These are phyloP conservation scores for Leptomonas pyrrhocoris DNA, from an alignment of 208 protist genomes.

Conservation along the genomic window DNA sequence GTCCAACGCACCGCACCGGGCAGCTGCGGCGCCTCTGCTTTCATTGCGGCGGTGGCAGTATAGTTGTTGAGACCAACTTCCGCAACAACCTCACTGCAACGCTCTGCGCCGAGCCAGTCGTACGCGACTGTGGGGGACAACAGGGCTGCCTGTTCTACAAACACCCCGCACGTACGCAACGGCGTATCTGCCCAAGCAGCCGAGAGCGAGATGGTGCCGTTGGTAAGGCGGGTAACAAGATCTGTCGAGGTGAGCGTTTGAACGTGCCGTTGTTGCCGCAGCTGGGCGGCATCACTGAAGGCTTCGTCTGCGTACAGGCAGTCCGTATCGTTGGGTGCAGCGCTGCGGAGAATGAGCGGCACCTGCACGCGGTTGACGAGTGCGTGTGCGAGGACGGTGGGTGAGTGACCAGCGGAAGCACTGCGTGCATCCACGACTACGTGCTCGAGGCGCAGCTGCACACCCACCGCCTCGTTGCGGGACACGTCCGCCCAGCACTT, in stretches of 20 bases:
- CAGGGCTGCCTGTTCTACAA: conserved; percentile 12
- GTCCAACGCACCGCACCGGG: conserved; percentile 10
- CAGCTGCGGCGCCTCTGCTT: neutral
- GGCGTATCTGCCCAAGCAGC: conserved; percentile 1
- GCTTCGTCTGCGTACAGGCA: neutral
- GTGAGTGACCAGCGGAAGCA: neutral
- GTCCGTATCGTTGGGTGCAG: too few relatives aligned
- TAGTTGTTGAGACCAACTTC: neutral
- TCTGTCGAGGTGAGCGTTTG: neutral
- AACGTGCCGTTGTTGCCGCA: neutral
- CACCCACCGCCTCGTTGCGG: neutral
- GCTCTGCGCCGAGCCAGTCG: conserved; percentile 22
- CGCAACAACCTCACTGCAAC: neutral
- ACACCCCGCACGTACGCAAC: neutral
- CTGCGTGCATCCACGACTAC: neutral
- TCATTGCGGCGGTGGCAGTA: neutral
- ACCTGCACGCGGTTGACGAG: neutral
- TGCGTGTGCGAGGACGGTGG: neutral
- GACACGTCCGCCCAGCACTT: neutral
- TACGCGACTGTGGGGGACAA: conserved; percentile 24
- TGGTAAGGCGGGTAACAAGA: neutral
- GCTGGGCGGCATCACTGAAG: neutral
- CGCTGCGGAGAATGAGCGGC: neutral
- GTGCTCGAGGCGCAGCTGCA: conserved; percentile 7
- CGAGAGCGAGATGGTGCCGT: neutral